Evolutionary conservation across 345 rosid species (phyloP), one percentile per base, ranked within the genome.

Genomic region (Linum tenue): DNA sequence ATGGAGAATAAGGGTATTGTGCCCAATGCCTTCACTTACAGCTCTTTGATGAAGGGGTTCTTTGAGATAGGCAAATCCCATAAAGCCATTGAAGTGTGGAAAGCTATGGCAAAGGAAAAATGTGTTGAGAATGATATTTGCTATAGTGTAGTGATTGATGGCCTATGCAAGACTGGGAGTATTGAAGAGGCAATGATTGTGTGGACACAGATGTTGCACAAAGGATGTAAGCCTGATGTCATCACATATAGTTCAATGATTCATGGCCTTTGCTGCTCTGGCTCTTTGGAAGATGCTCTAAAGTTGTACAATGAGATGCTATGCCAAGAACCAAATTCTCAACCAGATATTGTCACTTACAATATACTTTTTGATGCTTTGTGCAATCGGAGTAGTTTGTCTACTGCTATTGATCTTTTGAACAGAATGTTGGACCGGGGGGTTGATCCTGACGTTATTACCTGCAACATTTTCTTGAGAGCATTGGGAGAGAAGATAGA

Each of bases 21-120:
- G 37, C 95, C 97, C 0, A 94, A 90, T 84, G 95, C 79, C 39
- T 85, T 81, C 73, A 82, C 96, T 43, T 90, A 84, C 65, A 94
- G 99, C 85, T 90, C 96, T 56, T 64, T 94, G 75, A 84, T 94
- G 85, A 88, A 74, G 78, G 97, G 96, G 62, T 90, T 79, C 69
- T 88, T 90, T 66, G 83, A 70, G 77, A 59, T 62, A 0, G 86
- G 89, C 64, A 77, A 79, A 41, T 69, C 84, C 56, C 81, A 75
- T 67, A 83, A 82, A 73, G 99, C 99, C 17, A 37, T 86, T 67
- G 80, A 80, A 73, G 72, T 94, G 51, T 94, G 97, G 97, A 76
- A 78, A 73, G 88, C 77, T 73, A 85, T 88, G 86, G 81, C 61
- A 41, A 64, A 77, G 60, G 69, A 59, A 53, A 67, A 73, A 57